Evolutionary conservation across 495 filamentous ascomycete genomes (phyloP).

Genomic region (Podospora pseudocomata): DNA sequence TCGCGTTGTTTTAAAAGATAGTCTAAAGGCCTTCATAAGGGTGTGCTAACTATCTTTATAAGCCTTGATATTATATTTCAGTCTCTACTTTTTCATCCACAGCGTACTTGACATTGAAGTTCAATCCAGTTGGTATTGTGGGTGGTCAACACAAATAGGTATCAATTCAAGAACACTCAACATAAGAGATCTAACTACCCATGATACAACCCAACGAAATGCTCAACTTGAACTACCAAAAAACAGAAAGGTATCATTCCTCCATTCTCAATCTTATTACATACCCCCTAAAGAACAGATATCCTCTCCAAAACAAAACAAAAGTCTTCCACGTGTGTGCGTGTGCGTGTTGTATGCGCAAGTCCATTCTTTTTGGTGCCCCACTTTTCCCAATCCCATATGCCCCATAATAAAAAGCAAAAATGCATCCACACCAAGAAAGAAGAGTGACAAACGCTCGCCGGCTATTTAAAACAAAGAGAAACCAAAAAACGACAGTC

Average conservation of each 20-base stretch:
- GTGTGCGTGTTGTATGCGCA: neutral
- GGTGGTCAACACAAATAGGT: too few species aligned
- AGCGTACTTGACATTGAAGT: too few species aligned
- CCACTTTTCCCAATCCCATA: neutral
- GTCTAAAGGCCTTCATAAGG: too few species aligned
- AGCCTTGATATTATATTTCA: too few species aligned
- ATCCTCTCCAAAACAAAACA: neutral
- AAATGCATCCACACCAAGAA: neutral
- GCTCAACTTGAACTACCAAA: neutral
- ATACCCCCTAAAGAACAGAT: neutral
- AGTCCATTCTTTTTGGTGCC: neutral
- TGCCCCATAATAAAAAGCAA: neutral
- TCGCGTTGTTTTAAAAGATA: too few species aligned
- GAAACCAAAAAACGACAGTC: neutral
- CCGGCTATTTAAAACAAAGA: neutral
- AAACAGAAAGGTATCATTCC: neutral
- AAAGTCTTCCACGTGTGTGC: neutral
- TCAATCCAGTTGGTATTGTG: too few species aligned
- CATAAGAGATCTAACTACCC: neutral
- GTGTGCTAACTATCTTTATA: too few species aligned
- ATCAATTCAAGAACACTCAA: neutral
- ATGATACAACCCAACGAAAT: neutral
- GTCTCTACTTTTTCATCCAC: too few species aligned
- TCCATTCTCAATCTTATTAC: neutral
- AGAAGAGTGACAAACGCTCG: conserved; percentile 4